Evolutionary conservation across 192 early-diverging fungal genomes (phyloP).

Genomic region (Geranomyces variabilis): DNA sequence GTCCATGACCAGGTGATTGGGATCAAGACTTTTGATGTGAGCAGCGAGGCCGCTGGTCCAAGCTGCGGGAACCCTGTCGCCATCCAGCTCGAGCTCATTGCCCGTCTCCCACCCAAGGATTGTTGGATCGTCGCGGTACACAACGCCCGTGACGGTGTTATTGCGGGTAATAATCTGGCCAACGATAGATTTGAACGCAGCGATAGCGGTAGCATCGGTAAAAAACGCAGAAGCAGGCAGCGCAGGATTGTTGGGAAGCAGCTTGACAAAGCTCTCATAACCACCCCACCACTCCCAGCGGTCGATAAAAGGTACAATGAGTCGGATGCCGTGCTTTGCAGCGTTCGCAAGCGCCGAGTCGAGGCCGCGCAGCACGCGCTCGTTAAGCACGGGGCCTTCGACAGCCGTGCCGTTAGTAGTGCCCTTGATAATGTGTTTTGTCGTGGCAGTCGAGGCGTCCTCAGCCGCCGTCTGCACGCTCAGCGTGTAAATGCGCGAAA

Average conservation of each 20-base stretch:
- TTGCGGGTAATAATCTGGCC: constrained; percentile 31
- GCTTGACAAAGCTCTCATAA: constrained; percentile 21
- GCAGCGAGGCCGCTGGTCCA: constrained; percentile 44
- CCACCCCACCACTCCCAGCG: constrained; percentile 52
- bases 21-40: constrained; percentile 28
- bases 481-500: constrained; percentile 27
- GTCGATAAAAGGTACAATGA: constrained; percentile 53
- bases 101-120: constrained; percentile 52
- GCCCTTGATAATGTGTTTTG: constrained; percentile 18
- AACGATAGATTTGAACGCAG: constrained; percentile 36
- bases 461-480: constrained; percentile 10
- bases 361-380: constrained; percentile 37
- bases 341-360: constrained; percentile 45
- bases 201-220: constrained; percentile 26
- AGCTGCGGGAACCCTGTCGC: constrained; percentile 22
- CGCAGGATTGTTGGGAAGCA: constrained; percentile 17
- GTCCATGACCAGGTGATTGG: constrained; percentile 45
- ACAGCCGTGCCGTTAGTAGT: not conserved
- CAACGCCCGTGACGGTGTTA: constrained; percentile 40
- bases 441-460: not conserved
- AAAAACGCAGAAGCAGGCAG: constrained; percentile 29
- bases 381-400: constrained; percentile 27
- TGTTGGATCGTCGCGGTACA: constrained; percentile 43
- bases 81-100: constrained; percentile 41
- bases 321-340: constrained; percentile 22